A percentile compares a stretch with the other conserved stretches of the same genome.
Evolutionary conservation across 176 grass and related monocot species (phyloP).

Genomic region (Thalia dealbata): DNA sequence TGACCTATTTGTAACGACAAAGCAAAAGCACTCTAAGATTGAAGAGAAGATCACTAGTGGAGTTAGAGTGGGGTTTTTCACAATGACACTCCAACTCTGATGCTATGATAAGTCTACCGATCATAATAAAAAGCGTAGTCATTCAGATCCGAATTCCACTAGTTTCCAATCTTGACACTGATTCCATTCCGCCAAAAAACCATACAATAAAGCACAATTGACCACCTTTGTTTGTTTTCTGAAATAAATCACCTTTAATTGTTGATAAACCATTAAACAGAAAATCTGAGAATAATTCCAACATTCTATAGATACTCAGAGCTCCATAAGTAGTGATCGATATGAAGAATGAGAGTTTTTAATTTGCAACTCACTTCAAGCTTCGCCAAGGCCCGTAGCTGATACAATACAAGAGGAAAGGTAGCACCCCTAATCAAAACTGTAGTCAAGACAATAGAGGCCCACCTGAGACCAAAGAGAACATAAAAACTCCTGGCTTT

Average conservation of each 20-base stretch:
- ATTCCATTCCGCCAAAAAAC: no score
- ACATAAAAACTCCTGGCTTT: slow-evolving; percentile 4
- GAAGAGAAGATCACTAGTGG: no score
- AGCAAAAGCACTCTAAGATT: no score
- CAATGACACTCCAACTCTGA: no score
- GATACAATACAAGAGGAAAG: slow-evolving; percentile 56
- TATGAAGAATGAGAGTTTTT: not conserved
- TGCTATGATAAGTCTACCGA: no score
- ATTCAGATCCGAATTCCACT: no score
- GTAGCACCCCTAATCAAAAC: slow-evolving; percentile 59
- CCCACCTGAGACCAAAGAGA: slow-evolving; percentile 58
- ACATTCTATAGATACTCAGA: not conserved
- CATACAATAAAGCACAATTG: no score
- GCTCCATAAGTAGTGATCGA: not conserved
- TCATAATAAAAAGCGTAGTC: no score
- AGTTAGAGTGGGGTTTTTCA: no score
- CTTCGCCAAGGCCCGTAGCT: slow-evolving; percentile 50
- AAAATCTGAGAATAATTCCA: not conserved
- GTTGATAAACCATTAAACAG: not conserved
- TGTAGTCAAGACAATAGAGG: slow-evolving; percentile 63
- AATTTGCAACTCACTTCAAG: slow-evolving; percentile 39
- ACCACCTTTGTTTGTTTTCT: no score
- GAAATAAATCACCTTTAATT: not conserved
- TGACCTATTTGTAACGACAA: no score
- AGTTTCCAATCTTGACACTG: no score